Evolutionary conservation across 2,329 filamentous ascomycete genomes (phyloP).

Genomic region (Calonectria hawksworthii): DNA sequence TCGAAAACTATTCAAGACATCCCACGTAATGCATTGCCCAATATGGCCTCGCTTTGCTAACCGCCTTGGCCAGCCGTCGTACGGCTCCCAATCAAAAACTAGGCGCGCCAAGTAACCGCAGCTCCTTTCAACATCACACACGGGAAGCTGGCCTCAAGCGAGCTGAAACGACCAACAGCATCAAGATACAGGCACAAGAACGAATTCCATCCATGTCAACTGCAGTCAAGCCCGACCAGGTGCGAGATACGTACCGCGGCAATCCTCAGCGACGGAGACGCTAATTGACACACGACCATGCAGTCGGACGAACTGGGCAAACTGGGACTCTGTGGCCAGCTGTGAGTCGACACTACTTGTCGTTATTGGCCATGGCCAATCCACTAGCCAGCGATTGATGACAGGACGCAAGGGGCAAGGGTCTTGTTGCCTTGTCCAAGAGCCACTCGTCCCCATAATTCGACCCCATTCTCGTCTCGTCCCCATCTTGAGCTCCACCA

Average conservation of each 20-base stretch:
- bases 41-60: not conserved
- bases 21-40: conserved; percentile 3
- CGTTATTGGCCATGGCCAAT: conserved; percentile 33
- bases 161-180: not conserved
- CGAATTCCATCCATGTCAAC: not conserved
- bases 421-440: not conserved
- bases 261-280: not conserved
- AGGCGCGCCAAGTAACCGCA: conserved; percentile 9
- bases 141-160: conserved; percentile 13
- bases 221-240: conserved; percentile 7
- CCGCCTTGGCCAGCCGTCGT: not conserved
- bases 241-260: not conserved
- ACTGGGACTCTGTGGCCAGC: conserved; percentile 18
- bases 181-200: not conserved
- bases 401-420: conserved; percentile 39
- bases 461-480: conserved; percentile 9
- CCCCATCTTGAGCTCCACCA: conserved; percentile 1
- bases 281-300: conserved; percentile 11
- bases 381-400: conserved; percentile 26
- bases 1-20: conserved; percentile 9
- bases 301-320: conserved; percentile 17
- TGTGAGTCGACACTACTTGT: conserved; percentile 13
- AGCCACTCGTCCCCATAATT: not conserved
- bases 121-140: conserved; percentile 4
- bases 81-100: conserved; percentile 4